phyloP scores from a whole-genome alignment of 306 rosid species.

The Crotalaria pallida region DNA sequence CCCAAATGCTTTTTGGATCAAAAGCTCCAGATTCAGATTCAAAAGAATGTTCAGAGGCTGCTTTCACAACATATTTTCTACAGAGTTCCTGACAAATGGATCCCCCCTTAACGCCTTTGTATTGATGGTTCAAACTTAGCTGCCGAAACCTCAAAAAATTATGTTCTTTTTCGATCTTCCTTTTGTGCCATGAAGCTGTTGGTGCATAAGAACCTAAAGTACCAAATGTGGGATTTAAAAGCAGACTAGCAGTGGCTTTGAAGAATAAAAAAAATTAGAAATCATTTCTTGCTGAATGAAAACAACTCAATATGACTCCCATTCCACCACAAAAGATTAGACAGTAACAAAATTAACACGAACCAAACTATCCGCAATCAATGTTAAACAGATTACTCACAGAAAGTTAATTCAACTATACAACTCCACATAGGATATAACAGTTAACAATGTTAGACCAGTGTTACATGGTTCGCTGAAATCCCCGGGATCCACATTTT shows the following conservation, averaged over 20 bases:
- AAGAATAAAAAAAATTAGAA: not conserved
- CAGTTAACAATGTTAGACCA: not conserved
- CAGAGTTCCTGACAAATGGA: slow-evolving; percentile 20
- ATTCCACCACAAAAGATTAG: not conserved
- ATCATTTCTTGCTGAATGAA: not conserved
- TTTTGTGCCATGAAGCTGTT: slow-evolving; percentile 37
- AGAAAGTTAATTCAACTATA: not conserved
- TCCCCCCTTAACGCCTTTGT: slow-evolving; percentile 26
- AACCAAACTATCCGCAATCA: not conserved
- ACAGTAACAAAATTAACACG: not conserved
- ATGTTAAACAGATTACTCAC: not conserved
- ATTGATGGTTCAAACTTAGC: not conserved
- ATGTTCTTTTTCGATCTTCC: slow-evolving; percentile 34
- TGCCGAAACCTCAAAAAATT: slow-evolving; percentile 26
- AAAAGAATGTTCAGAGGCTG: slow-evolving; percentile 60
- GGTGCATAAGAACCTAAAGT: slow-evolving; percentile 35
- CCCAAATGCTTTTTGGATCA: slow-evolving; percentile 39
- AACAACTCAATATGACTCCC: not conserved
- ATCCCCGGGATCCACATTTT: too few relatives aligned
- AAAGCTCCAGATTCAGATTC: slow-evolving; percentile 58
- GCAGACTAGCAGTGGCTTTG: slow-evolving; percentile 2
- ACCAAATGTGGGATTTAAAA: slow-evolving; percentile 9
- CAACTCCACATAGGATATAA: not conserved
- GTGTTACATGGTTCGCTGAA: too few relatives aligned
- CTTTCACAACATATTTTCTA: slow-evolving; percentile 42